phyloP scores from a whole-genome alignment of 2,329 filamentous ascomycete species.

The Ilyonectria sp. region DNA sequence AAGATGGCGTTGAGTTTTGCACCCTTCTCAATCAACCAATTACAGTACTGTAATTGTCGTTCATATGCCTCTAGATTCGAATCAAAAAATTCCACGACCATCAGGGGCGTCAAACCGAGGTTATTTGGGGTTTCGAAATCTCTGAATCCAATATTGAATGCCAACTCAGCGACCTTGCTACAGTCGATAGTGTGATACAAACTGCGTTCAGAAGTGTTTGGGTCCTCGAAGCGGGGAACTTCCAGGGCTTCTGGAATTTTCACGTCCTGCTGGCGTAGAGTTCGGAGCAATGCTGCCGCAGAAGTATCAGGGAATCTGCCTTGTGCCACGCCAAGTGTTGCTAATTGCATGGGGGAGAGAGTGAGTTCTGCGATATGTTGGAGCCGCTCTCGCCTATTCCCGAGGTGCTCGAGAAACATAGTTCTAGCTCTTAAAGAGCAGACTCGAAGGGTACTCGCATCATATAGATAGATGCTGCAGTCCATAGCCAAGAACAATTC shows the following conservation, averaged over 20 bases:
- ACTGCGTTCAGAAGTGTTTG: too few relatives aligned
- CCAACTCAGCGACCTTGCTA: background rate
- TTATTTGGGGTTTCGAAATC: background rate
- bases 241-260: background rate
- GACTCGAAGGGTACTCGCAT: background rate
- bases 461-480: background rate
- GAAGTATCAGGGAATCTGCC: background rate
- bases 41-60: background rate
- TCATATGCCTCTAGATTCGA: background rate
- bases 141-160: background rate
- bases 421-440: background rate
- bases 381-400: background rate
- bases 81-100: background rate
- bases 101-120: background rate
- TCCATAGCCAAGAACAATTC: background rate
- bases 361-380: background rate
- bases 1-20: background rate
- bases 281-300: background rate
- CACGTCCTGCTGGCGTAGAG: background rate
- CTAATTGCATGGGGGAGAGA: background rate
- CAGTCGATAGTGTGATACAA: background rate
- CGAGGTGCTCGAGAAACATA: background rate
- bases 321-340: background rate
- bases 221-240: background rate
- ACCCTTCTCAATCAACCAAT: background rate